Evolutionary conservation across 495 filamentous ascomycete species (phyloP), one percentile per base, ranked within the genome.

Genomic region (Hyaloscypha finlandica): DNA sequence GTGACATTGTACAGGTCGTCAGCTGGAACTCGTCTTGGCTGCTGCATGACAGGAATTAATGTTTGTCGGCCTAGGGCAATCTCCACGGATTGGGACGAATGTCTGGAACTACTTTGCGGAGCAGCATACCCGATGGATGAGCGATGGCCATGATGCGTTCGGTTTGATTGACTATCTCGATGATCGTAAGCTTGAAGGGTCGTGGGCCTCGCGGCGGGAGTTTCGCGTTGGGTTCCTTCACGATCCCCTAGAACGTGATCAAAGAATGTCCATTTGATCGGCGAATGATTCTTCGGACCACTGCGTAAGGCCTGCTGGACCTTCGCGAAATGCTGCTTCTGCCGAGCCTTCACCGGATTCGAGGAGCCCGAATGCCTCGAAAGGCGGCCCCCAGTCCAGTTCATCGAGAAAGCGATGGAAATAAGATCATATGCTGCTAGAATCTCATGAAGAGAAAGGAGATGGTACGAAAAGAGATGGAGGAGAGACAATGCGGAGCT

Each of bases 301-400:
- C 33, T 62, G 16, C 67, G 69, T 14, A 74, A 51, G 16, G 59
- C 66, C 9, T 64, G 33, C 29, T 70, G 55, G 16, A 67, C 68
- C 52, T 64, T 67, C 5, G 72, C 72, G 56, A 74, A 74, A 55
- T 74, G 72, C 51, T 68, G 67, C 58, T 65, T 67, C 63, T 72
- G 72, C 29, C 55, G 51, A 19, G 53, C 25, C 19, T 58, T 66
- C 31, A 60, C 60, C 33, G n/a, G 20, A 29, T 66, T 33, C n/a
- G 45, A 59, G 12, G 6, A n/a, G n/a, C 25, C 32, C 8, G 64
- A 66, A 45, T 72, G 72, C 63, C 70, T 69, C 5, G 57, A 57
- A 20, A 74, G 65, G 57, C 65, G 69, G 3, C 72, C 72, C 31
- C 72, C 72, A 31, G 72, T 74, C 72, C 72, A 74, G 31, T 74